phyloP scores from a whole-genome alignment of 2,329 filamentous ascomycete species.

The Neodidymelliopsis sp. region DNA sequence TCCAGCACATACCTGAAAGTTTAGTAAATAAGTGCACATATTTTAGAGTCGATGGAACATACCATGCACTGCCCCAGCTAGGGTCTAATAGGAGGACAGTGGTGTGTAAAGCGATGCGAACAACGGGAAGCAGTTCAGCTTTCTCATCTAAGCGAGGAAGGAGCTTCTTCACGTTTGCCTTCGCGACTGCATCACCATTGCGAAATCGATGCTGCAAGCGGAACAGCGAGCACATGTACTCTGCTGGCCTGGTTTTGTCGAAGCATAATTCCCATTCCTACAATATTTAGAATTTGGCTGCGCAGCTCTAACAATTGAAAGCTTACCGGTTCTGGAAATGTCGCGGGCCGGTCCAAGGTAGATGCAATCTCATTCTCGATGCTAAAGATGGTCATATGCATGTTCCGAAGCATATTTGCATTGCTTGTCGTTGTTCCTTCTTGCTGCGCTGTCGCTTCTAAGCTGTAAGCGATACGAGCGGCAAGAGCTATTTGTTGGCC shows the following conservation, averaged over 20 bases:
- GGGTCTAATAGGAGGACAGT: slow-evolving; percentile 45
- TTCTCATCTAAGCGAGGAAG: slow-evolving; percentile 38
- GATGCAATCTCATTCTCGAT: slow-evolving; percentile 48
- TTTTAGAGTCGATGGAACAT: too few relatives aligned
- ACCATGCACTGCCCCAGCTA: slow-evolving; percentile 44
- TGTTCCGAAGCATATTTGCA: slow-evolving; percentile 33
- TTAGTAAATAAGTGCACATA: slow-evolving; percentile 14
- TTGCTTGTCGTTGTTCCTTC: slow-evolving; percentile 37
- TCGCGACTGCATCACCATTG: slow-evolving; percentile 35
- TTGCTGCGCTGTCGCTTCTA: slow-evolving; percentile 36
- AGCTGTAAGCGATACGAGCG: slow-evolving; percentile 41
- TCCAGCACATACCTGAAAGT: slow-evolving; percentile 29
- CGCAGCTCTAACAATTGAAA: not conserved
- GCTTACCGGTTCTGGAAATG: slow-evolving; percentile 46
- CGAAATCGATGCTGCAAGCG: slow-evolving; percentile 46
- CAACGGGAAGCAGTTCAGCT: slow-evolving; percentile 32
- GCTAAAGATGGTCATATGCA: slow-evolving; percentile 47
- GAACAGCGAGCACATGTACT: slow-evolving; percentile 47
- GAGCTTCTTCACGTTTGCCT: slow-evolving; percentile 30
- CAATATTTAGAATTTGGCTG: slow-evolving; percentile 12
- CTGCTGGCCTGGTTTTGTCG: slow-evolving; percentile 34
- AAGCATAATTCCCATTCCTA: slow-evolving; percentile 42
- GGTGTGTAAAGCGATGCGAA: slow-evolving; percentile 42
- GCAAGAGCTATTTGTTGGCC: slow-evolving; percentile 49
- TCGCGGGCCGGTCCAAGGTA: slow-evolving; percentile 44